Percentiles rank a stretch among this genome's conserved stretches.
Conservation (phyloP, 768 basidiomycete species). For the Neoboletus subvelutipes region DNA sequence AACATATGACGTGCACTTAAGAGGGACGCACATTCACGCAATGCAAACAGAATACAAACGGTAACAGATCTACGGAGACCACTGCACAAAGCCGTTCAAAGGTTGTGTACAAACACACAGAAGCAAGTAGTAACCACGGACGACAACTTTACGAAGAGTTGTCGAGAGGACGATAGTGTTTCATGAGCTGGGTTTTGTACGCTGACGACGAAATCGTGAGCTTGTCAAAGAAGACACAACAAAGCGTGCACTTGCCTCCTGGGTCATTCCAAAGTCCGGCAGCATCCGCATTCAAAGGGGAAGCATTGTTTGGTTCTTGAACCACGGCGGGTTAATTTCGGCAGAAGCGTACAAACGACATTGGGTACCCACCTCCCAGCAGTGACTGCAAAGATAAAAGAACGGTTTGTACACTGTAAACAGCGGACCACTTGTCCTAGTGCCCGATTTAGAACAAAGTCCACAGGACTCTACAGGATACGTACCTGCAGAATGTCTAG, state of each 20-base stretch:
- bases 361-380: slow-evolving; percentile 73
- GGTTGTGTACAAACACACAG: not conserved
- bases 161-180: slow-evolving; percentile 62
- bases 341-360: not conserved
- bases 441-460: slow-evolving; percentile 7
- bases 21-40: too few relatives aligned
- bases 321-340: not conserved
- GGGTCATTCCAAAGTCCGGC: slow-evolving; percentile 75
- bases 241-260: slow-evolving; percentile 45
- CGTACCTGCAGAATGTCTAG: slow-evolving; percentile 83
- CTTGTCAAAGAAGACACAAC: not conserved
- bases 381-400: slow-evolving; percentile 85
- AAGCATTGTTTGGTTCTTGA: slow-evolving; percentile 89
- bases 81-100: not conserved
- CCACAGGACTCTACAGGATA: not conserved
- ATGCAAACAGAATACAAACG: slow-evolving; percentile 10
- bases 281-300: slow-evolving; percentile 86
- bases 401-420: slow-evolving; percentile 89
- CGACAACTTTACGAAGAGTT: slow-evolving; percentile 30
- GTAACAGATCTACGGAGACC: slow-evolving; percentile 17
- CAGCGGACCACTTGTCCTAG: slow-evolving; percentile 92
- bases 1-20: not conserved
- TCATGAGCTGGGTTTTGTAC: slow-evolving; percentile 73
- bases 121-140: slow-evolving; percentile 1
- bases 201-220: slow-evolving; percentile 37